Conservation (phyloP, 208 protist species). For the Entamoeba moshkovskii region DNA sequence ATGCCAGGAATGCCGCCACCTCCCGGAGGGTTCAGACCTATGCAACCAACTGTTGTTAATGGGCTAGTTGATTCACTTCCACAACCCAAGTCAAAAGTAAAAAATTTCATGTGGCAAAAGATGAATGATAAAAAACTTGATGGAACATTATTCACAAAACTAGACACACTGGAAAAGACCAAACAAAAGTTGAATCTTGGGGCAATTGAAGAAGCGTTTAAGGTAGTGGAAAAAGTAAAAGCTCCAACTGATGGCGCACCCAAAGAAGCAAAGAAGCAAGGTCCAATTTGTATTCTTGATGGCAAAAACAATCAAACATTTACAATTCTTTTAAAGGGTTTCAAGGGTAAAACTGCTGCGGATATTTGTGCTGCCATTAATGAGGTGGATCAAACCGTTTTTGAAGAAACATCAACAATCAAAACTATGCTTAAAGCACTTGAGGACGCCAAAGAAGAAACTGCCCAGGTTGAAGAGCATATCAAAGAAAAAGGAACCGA, state of each 20-base stretch:
- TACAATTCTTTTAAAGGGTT: background rate
- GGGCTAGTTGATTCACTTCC: background rate
- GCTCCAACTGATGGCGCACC: background rate
- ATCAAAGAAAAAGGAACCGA: background rate
- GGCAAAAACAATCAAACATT: background rate
- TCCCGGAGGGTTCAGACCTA: background rate
- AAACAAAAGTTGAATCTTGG: background rate
- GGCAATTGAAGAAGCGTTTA: background rate
- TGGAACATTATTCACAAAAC: background rate
- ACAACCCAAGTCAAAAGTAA: background rate
- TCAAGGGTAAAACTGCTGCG: background rate
- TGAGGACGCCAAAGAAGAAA: slow-evolving; percentile 1
- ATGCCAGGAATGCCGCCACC: background rate
- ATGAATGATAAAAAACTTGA: background rate
- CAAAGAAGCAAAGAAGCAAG: background rate
- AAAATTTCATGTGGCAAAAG: background rate
- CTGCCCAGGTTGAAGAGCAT: background rate
- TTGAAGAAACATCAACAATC: background rate
- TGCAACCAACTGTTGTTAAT: background rate
- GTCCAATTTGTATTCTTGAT: background rate
- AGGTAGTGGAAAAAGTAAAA: background rate
- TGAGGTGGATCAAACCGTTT: background rate
- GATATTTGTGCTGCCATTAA: background rate
- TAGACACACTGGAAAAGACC: background rate
- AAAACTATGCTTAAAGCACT: background rate